These are phyloP conservation scores for Phytophthora melonis DNA, from an alignment of 352 stramenopile species.

Conservation along the genomic window DNA sequence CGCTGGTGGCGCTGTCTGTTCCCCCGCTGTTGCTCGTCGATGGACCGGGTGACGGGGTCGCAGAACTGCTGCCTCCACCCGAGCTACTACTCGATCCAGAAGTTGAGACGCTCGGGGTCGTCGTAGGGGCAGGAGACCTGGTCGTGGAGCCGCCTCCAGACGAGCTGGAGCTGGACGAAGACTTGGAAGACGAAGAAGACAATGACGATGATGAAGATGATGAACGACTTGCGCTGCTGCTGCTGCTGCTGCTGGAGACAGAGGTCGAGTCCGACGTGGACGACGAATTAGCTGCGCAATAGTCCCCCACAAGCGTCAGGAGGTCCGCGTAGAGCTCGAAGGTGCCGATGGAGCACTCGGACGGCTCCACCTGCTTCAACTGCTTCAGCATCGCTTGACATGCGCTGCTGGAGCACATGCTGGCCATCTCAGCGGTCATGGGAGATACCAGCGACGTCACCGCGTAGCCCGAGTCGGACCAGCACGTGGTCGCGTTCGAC, in stretches of 20 bases:
- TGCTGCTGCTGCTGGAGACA: background rate
- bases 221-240: background rate
- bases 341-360: slow-evolving; percentile 24
- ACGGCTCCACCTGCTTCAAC: slow-evolving; percentile 4
- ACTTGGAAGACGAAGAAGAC: slow-evolving; percentile 8
- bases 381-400: slow-evolving; percentile 15
- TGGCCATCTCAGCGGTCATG: slow-evolving; percentile 7
- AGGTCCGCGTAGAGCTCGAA: slow-evolving; percentile 28
- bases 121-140: background rate
- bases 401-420: slow-evolving; percentile 21
- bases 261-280: slow-evolving; percentile 2
- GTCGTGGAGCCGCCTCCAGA: background rate
- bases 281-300: slow-evolving; percentile 4
- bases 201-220: background rate
- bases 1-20: background rate
- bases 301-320: slow-evolving; percentile 12
- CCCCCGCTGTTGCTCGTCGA: background rate
- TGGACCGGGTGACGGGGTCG: background rate
- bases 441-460: slow-evolving; percentile 26
- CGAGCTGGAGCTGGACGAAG: background rate
- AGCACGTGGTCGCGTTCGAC: slow-evolving; percentile 13
- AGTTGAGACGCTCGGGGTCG: background rate
- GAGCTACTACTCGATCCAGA: background rate
- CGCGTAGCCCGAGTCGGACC: slow-evolving; percentile 25
- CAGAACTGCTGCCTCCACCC: background rate